Evolutionary conservation across 805 yeast species (phyloP).

Genomic region (Ogataea neopini): DNA sequence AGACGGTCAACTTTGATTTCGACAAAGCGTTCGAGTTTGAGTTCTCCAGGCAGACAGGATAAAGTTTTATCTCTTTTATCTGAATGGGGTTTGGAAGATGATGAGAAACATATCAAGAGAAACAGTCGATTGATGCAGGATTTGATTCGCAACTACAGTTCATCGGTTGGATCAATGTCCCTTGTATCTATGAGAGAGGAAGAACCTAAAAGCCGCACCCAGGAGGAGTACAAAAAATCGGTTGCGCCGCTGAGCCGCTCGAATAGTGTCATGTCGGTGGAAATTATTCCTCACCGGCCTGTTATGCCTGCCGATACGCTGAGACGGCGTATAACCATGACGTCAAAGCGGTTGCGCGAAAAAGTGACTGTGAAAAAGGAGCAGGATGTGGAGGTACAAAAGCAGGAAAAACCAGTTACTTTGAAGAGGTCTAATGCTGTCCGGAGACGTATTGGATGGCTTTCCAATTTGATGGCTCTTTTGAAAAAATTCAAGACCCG

Average conservation of each 20-base stretch:
- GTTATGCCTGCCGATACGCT: constrained; percentile 14
- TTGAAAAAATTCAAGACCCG: constrained; percentile 15
- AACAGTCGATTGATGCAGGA: constrained; percentile 15
- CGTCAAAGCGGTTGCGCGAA: constrained; percentile 14
- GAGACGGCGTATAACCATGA: constrained; percentile 15
- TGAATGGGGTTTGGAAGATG: constrained; percentile 16
- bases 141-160: constrained; percentile 11
- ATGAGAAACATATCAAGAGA: constrained; percentile 8
- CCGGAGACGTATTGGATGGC: constrained; percentile 34
- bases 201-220: constrained; percentile 2
- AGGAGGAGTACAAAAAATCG: not conserved
- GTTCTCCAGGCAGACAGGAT: constrained; percentile 1
- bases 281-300: constrained; percentile 12
- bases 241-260: constrained; percentile 1
- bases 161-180: constrained; percentile 1
- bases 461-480: constrained; percentile 21
- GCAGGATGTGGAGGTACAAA: not conserved
- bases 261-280: not conserved
- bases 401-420: constrained; percentile 7
- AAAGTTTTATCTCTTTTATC: constrained; percentile 14
- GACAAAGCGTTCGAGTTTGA: not conserved
- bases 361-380: not conserved
- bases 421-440: constrained; percentile 35
- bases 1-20: too few relatives aligned
- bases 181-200: not conserved